Evolutionary conservation across 108 stramenopile species (phyloP), one percentile per base, ranked within the genome.

Genomic region (Cyclotella distinguenda): DNA sequence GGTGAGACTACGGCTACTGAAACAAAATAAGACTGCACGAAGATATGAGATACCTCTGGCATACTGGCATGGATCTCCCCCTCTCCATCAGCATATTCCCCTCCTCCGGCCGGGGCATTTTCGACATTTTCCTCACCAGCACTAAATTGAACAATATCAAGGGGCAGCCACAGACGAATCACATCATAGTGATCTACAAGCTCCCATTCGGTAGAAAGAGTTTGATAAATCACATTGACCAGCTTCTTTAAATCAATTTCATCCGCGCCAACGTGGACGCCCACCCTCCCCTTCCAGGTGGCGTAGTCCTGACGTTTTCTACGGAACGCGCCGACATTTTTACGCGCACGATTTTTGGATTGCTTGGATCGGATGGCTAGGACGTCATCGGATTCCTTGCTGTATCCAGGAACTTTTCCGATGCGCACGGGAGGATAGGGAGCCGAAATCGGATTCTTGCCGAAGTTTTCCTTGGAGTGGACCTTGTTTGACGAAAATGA

Each of bases 271-370:
- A 81, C 70, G 31, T 77, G 75, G 21, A 81, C 75, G 1, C 74
- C 75, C 28, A 81, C 63, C 19, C 80, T 45, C 31, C 80, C 80
- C 31, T 54, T 70, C 80, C 80, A 81, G 1, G 69, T 66, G 31
- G 70, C 73, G 33, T 76, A 74, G 18, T 70, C 68, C 30, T 71
- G 68, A 15, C 68, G 28, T 35, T 66, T 71, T 7, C 77, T 55
- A 46, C 80, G 80, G 56, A 77, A 76, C 16, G 68, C 70, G 2
- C 72, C 80, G 15, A 81, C 74, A 25, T 71, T 70, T 33, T 76
- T 81, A 4, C 79, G 73, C 4, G 64, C 53, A 0, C 65, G 64
- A 6, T 51, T 47, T 30, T 67, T 66, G 13, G 51, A 51, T 16
- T 32, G 44, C 6, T 59, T 51, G 13, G 57, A 49, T 21, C 58